Base-by-base conservation (phyloP, 2,329 filamentous ascomycete genomes). In the Exophiala calicioides region DNA sequence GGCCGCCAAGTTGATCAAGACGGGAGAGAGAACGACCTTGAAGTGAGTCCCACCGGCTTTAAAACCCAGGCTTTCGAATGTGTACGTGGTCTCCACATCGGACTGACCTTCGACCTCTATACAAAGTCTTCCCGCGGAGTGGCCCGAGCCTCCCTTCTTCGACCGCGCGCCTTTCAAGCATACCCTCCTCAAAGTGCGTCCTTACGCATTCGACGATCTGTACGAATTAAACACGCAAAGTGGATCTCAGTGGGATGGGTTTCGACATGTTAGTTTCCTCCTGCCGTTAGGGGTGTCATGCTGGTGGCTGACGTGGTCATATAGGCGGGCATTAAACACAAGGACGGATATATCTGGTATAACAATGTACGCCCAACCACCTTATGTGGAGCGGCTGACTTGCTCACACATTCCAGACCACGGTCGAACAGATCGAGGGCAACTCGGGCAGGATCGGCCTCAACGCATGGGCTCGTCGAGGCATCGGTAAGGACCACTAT, bases 11-110 rank as follows among this genome's bases (percentile, higher is more conserved):
- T 75, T 80, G 55, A 79, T 81, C 43, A 64, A 63, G 38, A 76
- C 73, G 3, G 78, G 79, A n/a, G 75, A 80, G 36, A 71, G 79
- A 50, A 67, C 80, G 1, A 69, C 74, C 12, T 64, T 79, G 21
- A 75, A 80, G 43, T 46, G 21, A 23, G 43, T 26, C 7, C 19
- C 16, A 16, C n/a, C n/a, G n/a, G n/a, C n/a, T n/a, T n/a, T n/a
- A n/a, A n/a, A n/a, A n/a, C n/a, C n/a, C n/a, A n/a, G n/a, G n/a
- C n/a, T n/a, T n/a, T n/a, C n/a, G n/a, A n/a, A n/a, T n/a, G n/a
- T n/a, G n/a, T n/a, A n/a, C n/a, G n/a, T n/a, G n/a, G n/a, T n/a
- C n/a, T n/a, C n/a, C n/a, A 13, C 2, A 20, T 37, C 16, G 19
- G 13, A 12, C 19, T 20, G 19, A 19, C 18, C n/a, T n/a, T 20